phyloP scores from a whole-genome alignment of 192 early-diverging fungal species.

The Spizellomyces sp. region DNA sequence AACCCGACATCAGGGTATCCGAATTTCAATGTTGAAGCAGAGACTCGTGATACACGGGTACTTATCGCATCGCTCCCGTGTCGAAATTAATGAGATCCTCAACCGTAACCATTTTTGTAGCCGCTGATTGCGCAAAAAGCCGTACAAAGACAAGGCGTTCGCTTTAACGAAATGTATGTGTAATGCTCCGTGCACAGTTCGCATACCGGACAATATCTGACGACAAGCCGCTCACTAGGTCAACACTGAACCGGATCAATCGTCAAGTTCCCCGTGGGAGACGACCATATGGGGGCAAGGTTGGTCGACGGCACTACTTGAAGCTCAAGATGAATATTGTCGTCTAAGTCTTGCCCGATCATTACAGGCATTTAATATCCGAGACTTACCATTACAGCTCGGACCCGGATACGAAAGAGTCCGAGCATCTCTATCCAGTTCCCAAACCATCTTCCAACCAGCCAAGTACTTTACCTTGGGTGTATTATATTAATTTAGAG shows the following conservation, averaged over 20 bases:
- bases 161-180: slow-evolving; percentile 53
- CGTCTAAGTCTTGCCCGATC: neutral
- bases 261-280: neutral
- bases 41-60: slow-evolving; percentile 37
- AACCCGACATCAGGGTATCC: slow-evolving; percentile 34
- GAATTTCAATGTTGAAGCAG: slow-evolving; percentile 39
- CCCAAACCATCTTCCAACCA: slow-evolving; percentile 42
- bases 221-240: no score
- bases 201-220: no score
- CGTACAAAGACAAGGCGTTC: slow-evolving; percentile 29
- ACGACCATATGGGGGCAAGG: neutral
- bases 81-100: neutral
- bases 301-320: no score
- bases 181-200: neutral
- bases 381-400: slow-evolving; percentile 15
- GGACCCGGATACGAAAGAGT: slow-evolving; percentile 6
- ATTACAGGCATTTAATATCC: slow-evolving; percentile 3
- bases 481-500: neutral
- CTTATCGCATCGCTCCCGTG: neutral
- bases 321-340: no score
- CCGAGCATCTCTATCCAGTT: slow-evolving; percentile 19
- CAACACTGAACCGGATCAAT: neutral
- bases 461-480: slow-evolving; percentile 26
- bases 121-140: slow-evolving; percentile 37
- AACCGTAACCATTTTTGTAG: slow-evolving; percentile 3